Evolutionary conservation across 345 rosid genomes (phyloP), one percentile per base, ranked within the genome.

Genomic region (Triadica sebifera): DNA sequence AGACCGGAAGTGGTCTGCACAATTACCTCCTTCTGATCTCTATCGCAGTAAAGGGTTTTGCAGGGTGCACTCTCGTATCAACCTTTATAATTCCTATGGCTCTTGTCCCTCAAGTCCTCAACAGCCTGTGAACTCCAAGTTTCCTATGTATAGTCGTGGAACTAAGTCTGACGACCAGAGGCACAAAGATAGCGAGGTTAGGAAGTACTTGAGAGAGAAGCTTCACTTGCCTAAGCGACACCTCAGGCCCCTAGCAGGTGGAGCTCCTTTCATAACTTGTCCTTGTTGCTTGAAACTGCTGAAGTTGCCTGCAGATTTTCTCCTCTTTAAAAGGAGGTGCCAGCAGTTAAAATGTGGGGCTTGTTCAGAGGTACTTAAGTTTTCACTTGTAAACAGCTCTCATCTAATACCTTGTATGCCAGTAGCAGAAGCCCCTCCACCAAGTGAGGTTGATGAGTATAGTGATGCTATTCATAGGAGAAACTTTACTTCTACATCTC

Each of bases 241-340:
- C 79, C 69, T 88, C 76, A 84, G 89, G 34, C 97, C 98, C 43
- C 79, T 86, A 17, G 91, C 91, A 4, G 98, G 98, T 66, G 98
- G 92, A 4, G 96, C 95, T 10, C 98, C 98, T 67, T 80, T 92
- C 45, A 22, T 89, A 46, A 74, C 86, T 76, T 94, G 98, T 79
- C 81, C 81, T 81, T 5, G 10, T 46, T 92, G 98, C 89, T 79
- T 82, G 69, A 80, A 64, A 29, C 80, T 69, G 64, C 79, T 94
- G 74, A 91, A 81, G 80, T 77, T 94, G 22, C 97, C 98, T 72
- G 91, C 80, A 71, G 97, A 94, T 82, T 94, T 92, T 83, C 88
- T 94, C 67, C 79, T 89, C 70, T 85, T 79, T 61, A 83, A 80
- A 73, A 86, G 83, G 74, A 89, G 85, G 65, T 85, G 76, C 77